Percentiles rank a stretch among this genome's conserved stretches.
phyloP scores from a whole-genome alignment of 1,284 basidiomycete genomes.

The Peniophora sp. region DNA sequence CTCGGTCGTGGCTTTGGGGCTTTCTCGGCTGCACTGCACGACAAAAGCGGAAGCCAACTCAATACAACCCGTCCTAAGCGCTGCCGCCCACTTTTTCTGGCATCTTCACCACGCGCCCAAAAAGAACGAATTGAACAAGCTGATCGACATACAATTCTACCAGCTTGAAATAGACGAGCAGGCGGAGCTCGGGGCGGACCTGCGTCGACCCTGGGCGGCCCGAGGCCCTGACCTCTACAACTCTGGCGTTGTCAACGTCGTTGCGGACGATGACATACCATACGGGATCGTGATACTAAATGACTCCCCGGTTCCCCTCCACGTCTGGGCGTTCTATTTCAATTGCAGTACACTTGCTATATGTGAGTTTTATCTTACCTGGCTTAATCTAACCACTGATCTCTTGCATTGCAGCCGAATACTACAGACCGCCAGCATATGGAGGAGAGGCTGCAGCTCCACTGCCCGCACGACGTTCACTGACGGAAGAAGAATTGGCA shows the following conservation, averaged over 20 bases:
- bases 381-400: not conserved
- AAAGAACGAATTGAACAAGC: not conserved
- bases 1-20: not conserved
- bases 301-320: not conserved
- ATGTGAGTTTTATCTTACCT: not conserved
- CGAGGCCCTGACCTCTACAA: not conserved
- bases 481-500: too few species aligned
- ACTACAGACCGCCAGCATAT: not conserved
- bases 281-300: not conserved
- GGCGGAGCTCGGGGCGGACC: not conserved
- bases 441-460: not conserved
- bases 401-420: not conserved
- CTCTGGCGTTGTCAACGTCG: not conserved
- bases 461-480: not conserved
- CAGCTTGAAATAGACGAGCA: not conserved
- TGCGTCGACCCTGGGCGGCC: not conserved
- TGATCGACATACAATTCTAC: not conserved
- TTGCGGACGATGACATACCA: not conserved
- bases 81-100: constrained; percentile 5
- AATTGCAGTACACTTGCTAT: not conserved
- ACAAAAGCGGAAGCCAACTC: not conserved
- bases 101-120: constrained; percentile 2
- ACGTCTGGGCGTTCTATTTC: not conserved
- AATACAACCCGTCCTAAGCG: not conserved
- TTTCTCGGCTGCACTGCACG: not conserved